These are phyloP conservation scores for Huntiella omanensis DNA, from an alignment of 2,329 filamentous ascomycete genomes.

Conservation along the genomic window DNA sequence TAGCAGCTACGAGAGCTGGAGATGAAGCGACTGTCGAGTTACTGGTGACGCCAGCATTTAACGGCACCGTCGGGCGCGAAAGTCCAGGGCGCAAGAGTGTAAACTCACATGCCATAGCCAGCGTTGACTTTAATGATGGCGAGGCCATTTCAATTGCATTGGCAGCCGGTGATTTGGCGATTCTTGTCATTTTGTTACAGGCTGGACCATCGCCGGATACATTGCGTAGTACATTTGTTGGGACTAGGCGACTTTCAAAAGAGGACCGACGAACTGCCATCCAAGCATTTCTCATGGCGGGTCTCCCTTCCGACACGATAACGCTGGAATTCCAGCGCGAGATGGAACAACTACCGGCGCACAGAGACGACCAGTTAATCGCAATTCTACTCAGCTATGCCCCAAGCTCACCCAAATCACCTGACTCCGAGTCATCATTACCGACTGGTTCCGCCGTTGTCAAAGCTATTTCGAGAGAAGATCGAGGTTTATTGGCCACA, in stretches of 20 bases:
- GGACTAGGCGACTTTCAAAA: conserved; percentile 24
- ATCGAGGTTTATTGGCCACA: conserved; percentile 25
- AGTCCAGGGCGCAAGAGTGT: not conserved
- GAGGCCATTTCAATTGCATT: conserved; percentile 32
- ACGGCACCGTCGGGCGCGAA: conserved; percentile 16
- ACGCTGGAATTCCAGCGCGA: conserved; percentile 32
- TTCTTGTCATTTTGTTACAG: conserved; percentile 27
- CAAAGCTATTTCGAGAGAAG: conserved; percentile 28
- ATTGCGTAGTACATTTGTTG: conserved; percentile 29
- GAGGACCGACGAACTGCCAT: conserved; percentile 28
- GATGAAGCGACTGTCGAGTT: conserved; percentile 29
- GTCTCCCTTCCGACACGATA: conserved; percentile 27
- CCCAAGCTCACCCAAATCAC: not conserved
- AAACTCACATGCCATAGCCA: conserved; percentile 29
- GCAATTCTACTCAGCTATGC: conserved; percentile 28
- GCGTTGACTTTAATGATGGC: conserved; percentile 32
- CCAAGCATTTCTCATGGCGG: conserved; percentile 29
- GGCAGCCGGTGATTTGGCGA: conserved; percentile 23
- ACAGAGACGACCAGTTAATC: conserved; percentile 32
- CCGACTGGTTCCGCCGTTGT: conserved; percentile 25
- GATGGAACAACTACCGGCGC: conserved; percentile 28
- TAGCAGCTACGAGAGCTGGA: conserved; percentile 28
- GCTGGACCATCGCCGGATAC: conserved; percentile 28
- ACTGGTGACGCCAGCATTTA: conserved; percentile 30
- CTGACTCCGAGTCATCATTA: not conserved